Evolutionary conservation across 2,329 filamentous ascomycete species (phyloP).

Genomic region (Dryadomyces quercivorus): DNA sequence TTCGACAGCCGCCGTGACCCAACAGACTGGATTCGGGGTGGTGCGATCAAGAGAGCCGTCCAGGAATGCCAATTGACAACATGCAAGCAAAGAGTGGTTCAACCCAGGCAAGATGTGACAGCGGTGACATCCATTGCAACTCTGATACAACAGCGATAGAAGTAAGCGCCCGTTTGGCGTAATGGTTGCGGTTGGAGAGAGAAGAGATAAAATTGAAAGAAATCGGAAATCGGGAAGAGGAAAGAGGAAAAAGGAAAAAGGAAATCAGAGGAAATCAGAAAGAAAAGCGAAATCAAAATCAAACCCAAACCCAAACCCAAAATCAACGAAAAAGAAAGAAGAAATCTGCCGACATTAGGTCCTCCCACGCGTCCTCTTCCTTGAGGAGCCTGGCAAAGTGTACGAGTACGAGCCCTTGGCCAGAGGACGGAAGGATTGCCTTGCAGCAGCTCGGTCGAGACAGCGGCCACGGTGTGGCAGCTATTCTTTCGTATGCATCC

Average conservation of each 20-base stretch:
- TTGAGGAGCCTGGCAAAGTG: too few relatives aligned
- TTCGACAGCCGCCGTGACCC: not conserved
- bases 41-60: not conserved
- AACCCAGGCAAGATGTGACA: not conserved
- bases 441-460: not conserved
- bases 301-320: too few relatives aligned
- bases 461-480: not conserved
- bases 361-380: too few relatives aligned
- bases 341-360: too few relatives aligned
- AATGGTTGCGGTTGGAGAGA: not conserved
- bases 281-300: too few relatives aligned
- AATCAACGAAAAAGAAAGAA: too few relatives aligned
- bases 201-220: too few relatives aligned
- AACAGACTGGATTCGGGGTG: not conserved
- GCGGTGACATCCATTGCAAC: not conserved
- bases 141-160: not conserved
- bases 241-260: not conserved
- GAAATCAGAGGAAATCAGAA: not conserved
- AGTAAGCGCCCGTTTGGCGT: not conserved
- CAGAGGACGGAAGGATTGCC: too few relatives aligned
- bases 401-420: too few relatives aligned
- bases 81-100: not conserved
- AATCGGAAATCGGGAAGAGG: not conserved
- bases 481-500: not conserved
- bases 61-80: not conserved